Percentiles rank a stretch among this genome's conserved stretches.
Evolutionary conservation across 108 stramenopile genomes (phyloP).

Genomic region (Cyclotella sp.): DNA sequence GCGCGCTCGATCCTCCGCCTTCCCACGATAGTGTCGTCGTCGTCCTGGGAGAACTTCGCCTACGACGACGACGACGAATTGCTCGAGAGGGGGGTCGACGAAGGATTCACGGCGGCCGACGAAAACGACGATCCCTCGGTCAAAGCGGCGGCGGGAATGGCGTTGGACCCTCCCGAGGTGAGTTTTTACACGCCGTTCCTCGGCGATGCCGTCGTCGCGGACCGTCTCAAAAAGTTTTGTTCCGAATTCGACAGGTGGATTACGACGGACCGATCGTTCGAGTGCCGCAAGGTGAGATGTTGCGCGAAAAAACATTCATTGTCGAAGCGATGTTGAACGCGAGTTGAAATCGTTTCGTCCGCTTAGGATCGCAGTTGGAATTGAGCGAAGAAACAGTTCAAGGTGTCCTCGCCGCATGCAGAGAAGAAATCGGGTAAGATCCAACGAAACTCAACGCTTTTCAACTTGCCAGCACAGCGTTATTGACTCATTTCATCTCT

Average conservation of each 20-base stretch:
- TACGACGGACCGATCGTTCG: slow-evolving; percentile 49
- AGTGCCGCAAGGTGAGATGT: slow-evolving; percentile 58
- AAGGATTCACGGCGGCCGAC: slow-evolving; percentile 61
- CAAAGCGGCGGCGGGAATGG: slow-evolving; percentile 73
- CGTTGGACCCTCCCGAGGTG: slow-evolving; percentile 56
- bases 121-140: slow-evolving; percentile 79
- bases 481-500: neutral
- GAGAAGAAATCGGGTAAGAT: slow-evolving; percentile 70
- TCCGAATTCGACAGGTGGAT: slow-evolving; percentile 24
- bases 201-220: no score
- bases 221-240: no score
- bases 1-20: no score
- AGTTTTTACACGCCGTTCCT: no score
- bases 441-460: neutral
- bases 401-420: slow-evolving; percentile 77
- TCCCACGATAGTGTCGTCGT: no score
- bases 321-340: neutral
- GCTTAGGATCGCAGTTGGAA: slow-evolving; percentile 64
- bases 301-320: no score
- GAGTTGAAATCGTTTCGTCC: slow-evolving; percentile 5
- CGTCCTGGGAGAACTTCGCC: slow-evolving; percentile 50
- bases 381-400: slow-evolving; percentile 75
- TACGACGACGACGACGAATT: slow-evolving; percentile 74
- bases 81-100: slow-evolving; percentile 26
- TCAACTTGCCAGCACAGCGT: neutral